Evolutionary conservation across 2,329 filamentous ascomycete species (phyloP).

Genomic region (Aspergillus phoenicis): DNA sequence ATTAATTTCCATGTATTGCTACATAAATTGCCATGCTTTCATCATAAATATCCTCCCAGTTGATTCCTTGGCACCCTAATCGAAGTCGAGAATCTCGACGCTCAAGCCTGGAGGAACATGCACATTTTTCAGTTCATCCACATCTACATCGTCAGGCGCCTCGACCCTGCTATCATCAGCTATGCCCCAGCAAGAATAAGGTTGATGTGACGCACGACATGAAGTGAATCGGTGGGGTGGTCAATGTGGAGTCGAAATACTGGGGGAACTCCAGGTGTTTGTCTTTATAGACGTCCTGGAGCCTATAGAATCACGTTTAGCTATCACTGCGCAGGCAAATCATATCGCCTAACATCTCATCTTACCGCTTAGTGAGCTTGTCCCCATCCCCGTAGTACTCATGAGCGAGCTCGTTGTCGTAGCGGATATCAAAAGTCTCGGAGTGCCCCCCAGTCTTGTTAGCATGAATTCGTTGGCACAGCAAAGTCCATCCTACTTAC

Average conservation of each 20-base stretch:
- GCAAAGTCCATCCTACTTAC: neutral
- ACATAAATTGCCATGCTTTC: too few relatives aligned
- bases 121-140: conserved; percentile 13
- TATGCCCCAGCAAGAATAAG: neutral
- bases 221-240: conserved; percentile 16
- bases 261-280: conserved; percentile 21
- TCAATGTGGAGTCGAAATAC: conserved; percentile 23
- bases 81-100: conserved; percentile 17
- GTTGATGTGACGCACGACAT: neutral
- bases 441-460: neutral
- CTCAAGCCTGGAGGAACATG: conserved; percentile 18
- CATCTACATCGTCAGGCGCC: conserved; percentile 17
- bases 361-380: conserved; percentile 16
- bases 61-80: too few relatives aligned
- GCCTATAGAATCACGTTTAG: neutral
- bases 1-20: too few relatives aligned
- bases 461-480: neutral
- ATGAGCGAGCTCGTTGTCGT: conserved; percentile 22
- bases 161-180: conserved; percentile 2
- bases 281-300: conserved; percentile 15
- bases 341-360: too few relatives aligned
- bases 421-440: conserved; percentile 25
- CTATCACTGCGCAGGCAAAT: neutral
- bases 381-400: conserved; percentile 22
- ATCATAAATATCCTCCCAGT: too few relatives aligned